phyloP scores from a whole-genome alignment of 768 basidiomycete genomes.

The Rhodosporidiobolus odoratus region DNA sequence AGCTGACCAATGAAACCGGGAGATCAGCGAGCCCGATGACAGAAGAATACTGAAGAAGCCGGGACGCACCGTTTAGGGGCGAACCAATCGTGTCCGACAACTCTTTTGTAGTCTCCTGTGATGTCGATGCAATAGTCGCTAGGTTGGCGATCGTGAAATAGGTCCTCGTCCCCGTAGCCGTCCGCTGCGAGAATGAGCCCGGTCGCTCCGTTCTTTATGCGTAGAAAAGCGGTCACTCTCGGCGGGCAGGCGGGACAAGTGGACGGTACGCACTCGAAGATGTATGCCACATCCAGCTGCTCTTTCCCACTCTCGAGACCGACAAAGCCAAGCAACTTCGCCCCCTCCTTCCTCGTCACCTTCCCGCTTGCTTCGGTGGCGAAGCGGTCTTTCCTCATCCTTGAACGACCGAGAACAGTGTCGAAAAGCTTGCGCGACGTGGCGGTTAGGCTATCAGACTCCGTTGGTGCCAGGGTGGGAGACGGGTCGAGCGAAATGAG shows the following conservation, averaged over 20 bases:
- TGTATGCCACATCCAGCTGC: not conserved
- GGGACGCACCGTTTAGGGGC: not conserved
- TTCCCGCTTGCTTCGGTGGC: not conserved
- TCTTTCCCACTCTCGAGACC: not conserved
- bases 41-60: not conserved
- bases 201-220: slow-evolving; percentile 5
- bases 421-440: not conserved
- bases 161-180: not conserved
- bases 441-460: not conserved
- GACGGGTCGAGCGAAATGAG: not conserved
- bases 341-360: not conserved
- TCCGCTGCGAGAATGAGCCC: not conserved
- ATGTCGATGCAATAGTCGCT: not conserved
- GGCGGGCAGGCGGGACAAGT: no score
- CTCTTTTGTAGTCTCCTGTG: not conserved
- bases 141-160: not conserved
- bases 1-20: not conserved
- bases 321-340: not conserved
- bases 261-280: slow-evolving; percentile 8
- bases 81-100: not conserved
- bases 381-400: not conserved
- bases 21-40: not conserved
- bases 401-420: not conserved
- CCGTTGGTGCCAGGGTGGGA: not conserved
- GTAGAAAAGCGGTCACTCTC: no score